Conservation (phyloP, 148 eudicot species). For the Vaccinium corymbosum region DNA sequence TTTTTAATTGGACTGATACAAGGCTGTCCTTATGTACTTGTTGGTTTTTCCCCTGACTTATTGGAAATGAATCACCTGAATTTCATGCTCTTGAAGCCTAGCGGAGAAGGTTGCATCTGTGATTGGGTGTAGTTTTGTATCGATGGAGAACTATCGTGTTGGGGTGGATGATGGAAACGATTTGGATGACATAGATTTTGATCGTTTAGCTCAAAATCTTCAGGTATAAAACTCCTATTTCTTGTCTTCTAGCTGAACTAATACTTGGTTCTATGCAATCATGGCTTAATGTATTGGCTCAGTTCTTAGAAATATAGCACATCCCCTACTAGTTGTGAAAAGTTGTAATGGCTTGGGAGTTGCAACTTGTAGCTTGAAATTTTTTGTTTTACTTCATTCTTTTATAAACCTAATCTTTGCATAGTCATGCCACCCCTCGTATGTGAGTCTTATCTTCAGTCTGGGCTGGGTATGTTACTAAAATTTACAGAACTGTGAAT, state of each 20-base stretch:
- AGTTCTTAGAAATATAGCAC: background rate
- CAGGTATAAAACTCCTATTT: constrained; percentile 49
- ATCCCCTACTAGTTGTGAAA: background rate
- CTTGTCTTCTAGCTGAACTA: background rate
- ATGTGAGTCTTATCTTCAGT: background rate
- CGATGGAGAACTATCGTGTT: constrained; percentile 92
- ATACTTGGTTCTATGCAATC: constrained; percentile 1
- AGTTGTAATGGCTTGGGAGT: background rate
- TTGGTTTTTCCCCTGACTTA: background rate
- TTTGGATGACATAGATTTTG: constrained; percentile 84
- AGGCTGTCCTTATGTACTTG: background rate
- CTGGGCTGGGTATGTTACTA: background rate
- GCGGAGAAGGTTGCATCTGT: constrained; percentile 98
- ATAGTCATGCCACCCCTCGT: background rate
- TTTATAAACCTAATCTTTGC: background rate
- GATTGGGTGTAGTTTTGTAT: constrained; percentile 77
- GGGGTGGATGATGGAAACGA: constrained; percentile 86
- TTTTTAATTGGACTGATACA: background rate
- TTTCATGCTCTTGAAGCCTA: constrained; percentile 64
- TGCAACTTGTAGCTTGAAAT: background rate
- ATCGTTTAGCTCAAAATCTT: constrained; percentile 69
- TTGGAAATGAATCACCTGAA: constrained; percentile 12
- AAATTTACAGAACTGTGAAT: background rate
- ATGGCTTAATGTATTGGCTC: background rate
- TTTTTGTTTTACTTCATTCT: background rate